Base-by-base conservation (phyloP, 352 stramenopile species). In the Elongisporangium prolatum region DNA sequence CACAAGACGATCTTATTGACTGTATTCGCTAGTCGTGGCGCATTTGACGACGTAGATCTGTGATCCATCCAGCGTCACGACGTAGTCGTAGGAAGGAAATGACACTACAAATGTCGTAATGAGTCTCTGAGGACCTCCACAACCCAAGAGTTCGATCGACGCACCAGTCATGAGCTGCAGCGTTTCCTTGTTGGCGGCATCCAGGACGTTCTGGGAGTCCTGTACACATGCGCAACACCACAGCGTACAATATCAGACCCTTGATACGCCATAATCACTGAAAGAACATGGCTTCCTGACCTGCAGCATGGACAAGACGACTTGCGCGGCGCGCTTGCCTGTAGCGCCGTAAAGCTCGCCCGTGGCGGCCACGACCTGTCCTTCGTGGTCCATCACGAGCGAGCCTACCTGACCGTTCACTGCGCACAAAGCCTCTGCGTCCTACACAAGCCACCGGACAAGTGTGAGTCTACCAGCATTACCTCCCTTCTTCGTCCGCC, bases 11-110 rank as follows among this genome's bases (percentile, higher is more conserved):
- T 5, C 14, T 40, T 40, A 40, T 9, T 40, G 28, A 40, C 28
- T 40, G 28, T 40, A 40, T 40, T 40, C 28, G 28, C 28, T 40
- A 9, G 28, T 40, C 9, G 54, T 80, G 48, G 60, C 74, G 57
- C 79, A 72, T 74, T 93, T 91, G 24, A 91, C 80, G 52, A 93
- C 66, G 66, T 89, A 91, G 51, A 91, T 73, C 57, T 90, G 75
- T 34, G 75, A 53, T 24, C 56, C 69, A 63, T 84, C 78, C 40
- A 88, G 68, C 50, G 80, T 89, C 54, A 93, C 81, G 2, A 78
- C 75, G 48, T 79, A 91, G 51, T 89, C 71, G 56, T 77, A 91
- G 2, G 61, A 76, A 0, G 84, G 74, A 49, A 88, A 91, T 6
- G 75, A 77, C 52, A 93, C 80, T 89, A 48, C 20, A 65, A 63